A percentile compares a stretch with the other conserved stretches of the same genome.
Evolutionary conservation across 75 land plant species (phyloP).

Genomic region (Cryptomeria japonica): DNA sequence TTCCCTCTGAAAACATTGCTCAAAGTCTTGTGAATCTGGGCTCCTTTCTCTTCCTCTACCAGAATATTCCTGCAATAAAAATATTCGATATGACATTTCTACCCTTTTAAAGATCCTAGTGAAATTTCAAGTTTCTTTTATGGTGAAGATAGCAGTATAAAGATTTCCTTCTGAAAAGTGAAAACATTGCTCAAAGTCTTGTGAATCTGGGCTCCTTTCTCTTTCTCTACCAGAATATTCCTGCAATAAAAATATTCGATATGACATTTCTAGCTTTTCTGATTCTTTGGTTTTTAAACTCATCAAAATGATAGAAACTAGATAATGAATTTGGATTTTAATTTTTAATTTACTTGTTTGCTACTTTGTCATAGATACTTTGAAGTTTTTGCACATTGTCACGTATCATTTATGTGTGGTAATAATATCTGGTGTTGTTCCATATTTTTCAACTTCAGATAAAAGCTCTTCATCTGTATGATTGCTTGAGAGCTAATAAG

Average conservation of each 20-base stretch:
- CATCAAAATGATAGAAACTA: background rate
- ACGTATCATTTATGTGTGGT: constrained; percentile 2
- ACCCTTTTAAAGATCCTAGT: background rate
- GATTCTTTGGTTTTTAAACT: background rate
- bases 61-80: background rate
- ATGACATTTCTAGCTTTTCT: background rate
- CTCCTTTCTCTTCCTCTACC: background rate
- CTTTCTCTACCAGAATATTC: background rate
- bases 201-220: background rate
- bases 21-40: background rate
- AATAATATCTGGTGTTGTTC: background rate
- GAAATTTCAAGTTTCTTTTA: background rate
- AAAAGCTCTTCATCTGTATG: constrained; percentile 91
- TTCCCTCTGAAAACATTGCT: background rate
- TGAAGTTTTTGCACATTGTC: background rate
- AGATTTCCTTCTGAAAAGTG: background rate
- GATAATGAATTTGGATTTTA: background rate
- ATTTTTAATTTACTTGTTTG: background rate
- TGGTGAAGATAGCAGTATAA: background rate
- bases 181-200: background rate
- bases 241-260: background rate
- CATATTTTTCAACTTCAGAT: constrained; percentile 42
- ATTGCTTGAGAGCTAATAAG: constrained; percentile 97
- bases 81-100: too few species aligned
- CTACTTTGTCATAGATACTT: background rate